Percentiles rank a stretch among this genome's conserved stretches.
phyloP scores from a whole-genome alignment of 2,329 filamentous ascomycete genomes.

The Alternaria rosae region DNA sequence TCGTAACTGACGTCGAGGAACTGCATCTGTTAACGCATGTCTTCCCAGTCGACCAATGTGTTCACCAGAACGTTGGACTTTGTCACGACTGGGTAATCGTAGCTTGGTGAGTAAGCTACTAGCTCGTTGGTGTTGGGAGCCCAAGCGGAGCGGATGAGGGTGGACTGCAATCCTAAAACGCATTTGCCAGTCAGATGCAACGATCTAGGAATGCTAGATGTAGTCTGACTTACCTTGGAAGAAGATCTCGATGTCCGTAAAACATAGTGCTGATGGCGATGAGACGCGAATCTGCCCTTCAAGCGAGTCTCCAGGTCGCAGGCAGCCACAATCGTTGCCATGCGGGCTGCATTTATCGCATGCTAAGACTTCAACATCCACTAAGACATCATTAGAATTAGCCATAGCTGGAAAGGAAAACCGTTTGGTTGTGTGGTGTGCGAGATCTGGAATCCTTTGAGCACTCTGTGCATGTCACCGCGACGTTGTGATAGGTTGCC shows the following conservation, averaged over 20 bases:
- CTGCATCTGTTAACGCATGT: conserved; percentile 9
- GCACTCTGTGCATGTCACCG: conserved; percentile 2
- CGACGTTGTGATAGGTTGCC: conserved; percentile 1
- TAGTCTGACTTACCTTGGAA: conserved; percentile 7
- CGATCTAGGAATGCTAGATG: not conserved
- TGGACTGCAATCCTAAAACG: conserved; percentile 7
- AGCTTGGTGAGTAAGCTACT: conserved; percentile 8
- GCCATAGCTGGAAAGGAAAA: conserved; percentile 1
- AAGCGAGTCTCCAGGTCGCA: conserved; percentile 11
- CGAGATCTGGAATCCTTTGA: conserved; percentile 3
- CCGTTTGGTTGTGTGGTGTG: conserved; percentile 2
- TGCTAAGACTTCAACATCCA: conserved; percentile 11
- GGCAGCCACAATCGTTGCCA: conserved; percentile 7
- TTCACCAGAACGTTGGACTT: conserved; percentile 9
- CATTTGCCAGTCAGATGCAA: conserved; percentile 3
- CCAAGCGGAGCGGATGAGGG: conserved; percentile 3
- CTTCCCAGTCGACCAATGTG: conserved; percentile 1
- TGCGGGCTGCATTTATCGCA: conserved; percentile 13
- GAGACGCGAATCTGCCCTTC: conserved; percentile 9
- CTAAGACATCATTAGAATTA: conserved; percentile 4
- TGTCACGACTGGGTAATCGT: conserved; percentile 5
- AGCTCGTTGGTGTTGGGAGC: conserved; percentile 6
- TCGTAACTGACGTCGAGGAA: conserved; percentile 14
- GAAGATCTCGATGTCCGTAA: conserved; percentile 10
- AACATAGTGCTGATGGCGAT: conserved; percentile 2